Conservation (phyloP, 2,329 filamentous ascomycete genomes). For the Atkinsonella hypoxylon region DNA sequence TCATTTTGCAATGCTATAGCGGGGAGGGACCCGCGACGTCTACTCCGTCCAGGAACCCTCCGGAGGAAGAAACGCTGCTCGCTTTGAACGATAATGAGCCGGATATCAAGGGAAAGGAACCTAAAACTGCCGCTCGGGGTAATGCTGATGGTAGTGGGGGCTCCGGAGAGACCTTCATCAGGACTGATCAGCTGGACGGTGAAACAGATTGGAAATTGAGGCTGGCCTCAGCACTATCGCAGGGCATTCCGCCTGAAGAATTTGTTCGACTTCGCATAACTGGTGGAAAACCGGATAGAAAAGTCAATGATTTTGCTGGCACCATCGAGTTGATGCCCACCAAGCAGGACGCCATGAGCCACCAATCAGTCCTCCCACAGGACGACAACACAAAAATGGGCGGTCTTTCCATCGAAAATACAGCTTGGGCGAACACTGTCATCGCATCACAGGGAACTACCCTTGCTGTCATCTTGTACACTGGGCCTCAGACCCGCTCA, state of each 20-base stretch:
- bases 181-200: slow-evolving; percentile 92
- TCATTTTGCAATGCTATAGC: slow-evolving; percentile 74
- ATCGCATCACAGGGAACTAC: slow-evolving; percentile 87
- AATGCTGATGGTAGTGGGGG: slow-evolving; percentile 25
- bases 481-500: slow-evolving; percentile 84
- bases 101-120: slow-evolving; percentile 23
- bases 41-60: slow-evolving; percentile 17
- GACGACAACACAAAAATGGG: slow-evolving; percentile 41
- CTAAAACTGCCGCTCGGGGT: slow-evolving; percentile 14
- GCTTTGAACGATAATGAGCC: slow-evolving; percentile 27
- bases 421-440: slow-evolving; percentile 96
- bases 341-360: slow-evolving; percentile 34
- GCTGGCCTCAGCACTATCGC: slow-evolving; percentile 74
- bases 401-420: slow-evolving; percentile 87
- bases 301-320: slow-evolving; percentile 91
- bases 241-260: slow-evolving; percentile 61
- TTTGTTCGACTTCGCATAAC: slow-evolving; percentile 60
- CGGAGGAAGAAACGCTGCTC: slow-evolving; percentile 29
- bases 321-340: slow-evolving; percentile 63
- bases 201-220: slow-evolving; percentile 98
- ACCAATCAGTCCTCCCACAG: slow-evolving; percentile 21
- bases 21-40: slow-evolving; percentile 33
- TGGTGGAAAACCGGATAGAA: slow-evolving; percentile 82
- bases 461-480: slow-evolving; percentile 85
- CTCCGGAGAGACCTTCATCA: slow-evolving; percentile 87